phyloP scores from a whole-genome alignment of 441 rosid genomes.

The Arabidopsis lyrata region DNA sequence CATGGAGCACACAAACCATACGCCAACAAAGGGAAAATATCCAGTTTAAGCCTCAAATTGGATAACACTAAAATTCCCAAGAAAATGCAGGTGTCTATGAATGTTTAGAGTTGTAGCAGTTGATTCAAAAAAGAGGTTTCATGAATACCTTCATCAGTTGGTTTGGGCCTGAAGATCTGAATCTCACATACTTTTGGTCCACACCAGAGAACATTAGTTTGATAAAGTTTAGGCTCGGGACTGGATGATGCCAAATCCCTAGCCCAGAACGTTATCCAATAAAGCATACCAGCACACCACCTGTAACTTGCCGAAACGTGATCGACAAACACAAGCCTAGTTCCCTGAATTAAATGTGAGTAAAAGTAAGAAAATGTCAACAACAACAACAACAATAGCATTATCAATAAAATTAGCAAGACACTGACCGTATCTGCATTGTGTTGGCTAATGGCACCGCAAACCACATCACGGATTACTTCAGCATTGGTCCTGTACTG shows the following conservation, averaged over 20 bases:
- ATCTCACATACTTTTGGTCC: conserved; percentile 5
- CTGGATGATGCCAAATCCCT: conserved; percentile 13
- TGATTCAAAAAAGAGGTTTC: background rate
- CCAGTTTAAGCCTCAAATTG: too few species aligned
- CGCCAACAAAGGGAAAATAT: too few species aligned
- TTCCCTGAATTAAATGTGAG: conserved; percentile 1
- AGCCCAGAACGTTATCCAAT: conserved; percentile 23
- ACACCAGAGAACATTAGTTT: background rate
- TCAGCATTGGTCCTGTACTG: background rate
- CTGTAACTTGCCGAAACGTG: conserved; percentile 25
- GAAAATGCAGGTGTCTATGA: background rate
- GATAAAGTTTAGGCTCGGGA: conserved; percentile 25
- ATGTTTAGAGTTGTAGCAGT: background rate
- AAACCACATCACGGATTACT: conserved; percentile 3
- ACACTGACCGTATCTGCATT: conserved; percentile 15
- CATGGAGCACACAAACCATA: too few species aligned
- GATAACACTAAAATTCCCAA: too few species aligned
- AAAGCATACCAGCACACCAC: conserved; percentile 5
- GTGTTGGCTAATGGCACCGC: background rate
- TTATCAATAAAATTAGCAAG: background rate
- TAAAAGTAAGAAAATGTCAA: background rate
- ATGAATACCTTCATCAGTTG: conserved; percentile 14
- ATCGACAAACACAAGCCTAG: conserved; percentile 13
- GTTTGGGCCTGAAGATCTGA: conserved; percentile 13
- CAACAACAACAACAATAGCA: background rate